Base-by-base conservation (phyloP, 495 filamentous ascomycete genomes). In the Penicillium cinerascens region DNA sequence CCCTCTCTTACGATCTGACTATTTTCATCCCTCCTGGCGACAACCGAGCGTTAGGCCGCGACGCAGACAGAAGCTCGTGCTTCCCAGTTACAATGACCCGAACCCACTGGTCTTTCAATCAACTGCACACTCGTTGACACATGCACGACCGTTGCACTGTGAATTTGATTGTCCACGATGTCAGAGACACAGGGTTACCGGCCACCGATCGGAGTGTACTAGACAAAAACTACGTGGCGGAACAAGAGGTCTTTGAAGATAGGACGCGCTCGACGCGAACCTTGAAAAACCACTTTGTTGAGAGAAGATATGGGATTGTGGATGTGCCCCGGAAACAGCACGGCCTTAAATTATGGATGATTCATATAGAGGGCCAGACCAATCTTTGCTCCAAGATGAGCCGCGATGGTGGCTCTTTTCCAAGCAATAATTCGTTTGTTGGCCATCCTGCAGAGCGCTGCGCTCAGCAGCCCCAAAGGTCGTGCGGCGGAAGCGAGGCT, bases 101-200 rank as follows among this genome's bases (percentile, higher is more conserved):
- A 66, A 66, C 41, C 63, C 63, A 11, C 52, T 58, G 16, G 52
- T 64, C 9, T 51, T 47, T 25, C 18, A 43, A 22, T 51, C 51
- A 10, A 45, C 51, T 17, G 47, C 56, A 4, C 63, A 66, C 16
- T 66, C 63, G 5, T 56, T 66, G 40, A 66, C 63, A 22, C 63
- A 66, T 26, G 44, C 51, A 22, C 56, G 57, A 46, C 60, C 60
- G 6, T 49, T 42, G 25, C 60, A 64, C 45, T 20, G 45, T 2
- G 35, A 29, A 6, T 42, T 44, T 2, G 49, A 54, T 29, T 64
- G 63, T 47, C 40, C 58, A 36, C 52, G 60, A 37, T 64, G 63
- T 35, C 48, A 52, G 45, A 36, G 47, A 36, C 38, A 47, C 0
- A 41, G 27, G 1, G 10, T n/a, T 7, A 25, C 3, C 4, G 22